phyloP scores from a whole-genome alignment of 176 grass and related monocot genomes.

The Eleusine indica region DNA sequence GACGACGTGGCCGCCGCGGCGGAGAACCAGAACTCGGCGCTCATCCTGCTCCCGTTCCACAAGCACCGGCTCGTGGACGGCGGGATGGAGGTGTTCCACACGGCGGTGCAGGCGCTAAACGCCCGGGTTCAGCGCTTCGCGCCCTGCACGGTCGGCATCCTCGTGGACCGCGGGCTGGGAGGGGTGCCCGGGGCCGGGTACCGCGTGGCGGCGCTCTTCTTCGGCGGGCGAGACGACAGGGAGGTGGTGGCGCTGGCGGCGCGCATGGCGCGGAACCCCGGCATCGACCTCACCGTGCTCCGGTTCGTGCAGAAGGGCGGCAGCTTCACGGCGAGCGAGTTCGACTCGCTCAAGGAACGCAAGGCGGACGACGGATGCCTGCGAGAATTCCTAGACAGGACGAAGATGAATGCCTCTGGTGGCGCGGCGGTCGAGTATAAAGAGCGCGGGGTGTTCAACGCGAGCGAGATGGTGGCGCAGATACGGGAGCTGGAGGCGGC shows the following conservation, averaged over 20 bases:
- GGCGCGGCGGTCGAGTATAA: conserved; percentile 48
- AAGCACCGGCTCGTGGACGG: conserved; percentile 76
- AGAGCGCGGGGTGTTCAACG: conserved; percentile 56
- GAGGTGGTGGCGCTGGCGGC: conserved; percentile 60
- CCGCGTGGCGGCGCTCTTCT: conserved; percentile 69
- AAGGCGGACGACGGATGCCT: conserved; percentile 56
- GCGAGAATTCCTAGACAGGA: conserved; percentile 44
- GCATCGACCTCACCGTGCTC: conserved; percentile 50
- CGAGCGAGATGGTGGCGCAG: conserved; percentile 59
- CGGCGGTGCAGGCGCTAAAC: conserved; percentile 56
- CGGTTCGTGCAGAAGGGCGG: conserved; percentile 52
- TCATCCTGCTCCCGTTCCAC: conserved; percentile 87
- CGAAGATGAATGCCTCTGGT: neutral
- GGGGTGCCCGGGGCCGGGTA: neutral
- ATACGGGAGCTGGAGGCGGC: conserved; percentile 45
- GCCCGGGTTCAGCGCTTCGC: conserved; percentile 43
- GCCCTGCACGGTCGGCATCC: conserved; percentile 69
- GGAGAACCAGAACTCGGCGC: conserved; percentile 60
- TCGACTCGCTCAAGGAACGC: conserved; percentile 49
- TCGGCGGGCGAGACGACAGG: conserved; percentile 72
- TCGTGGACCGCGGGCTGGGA: conserved; percentile 72
- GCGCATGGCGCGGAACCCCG: conserved; percentile 65
- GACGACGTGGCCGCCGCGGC: conserved; percentile 66
- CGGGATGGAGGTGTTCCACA: conserved; percentile 51
- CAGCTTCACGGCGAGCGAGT: conserved; percentile 29